phyloP scores from a whole-genome alignment of 2,329 filamentous ascomycete genomes.

The Epicoccum nigrum region DNA sequence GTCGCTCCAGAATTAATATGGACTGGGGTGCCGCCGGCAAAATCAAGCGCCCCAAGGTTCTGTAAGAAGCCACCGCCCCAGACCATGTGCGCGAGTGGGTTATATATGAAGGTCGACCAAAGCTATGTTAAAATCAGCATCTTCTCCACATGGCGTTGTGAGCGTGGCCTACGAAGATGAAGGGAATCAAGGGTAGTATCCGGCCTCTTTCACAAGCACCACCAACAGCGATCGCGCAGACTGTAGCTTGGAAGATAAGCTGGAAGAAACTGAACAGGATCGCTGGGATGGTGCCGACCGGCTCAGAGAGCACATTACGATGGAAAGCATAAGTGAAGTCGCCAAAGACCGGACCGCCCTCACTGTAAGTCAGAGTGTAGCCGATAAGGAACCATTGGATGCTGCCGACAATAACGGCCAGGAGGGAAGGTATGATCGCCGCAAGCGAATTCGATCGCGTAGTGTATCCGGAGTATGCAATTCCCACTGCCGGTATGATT shows the following conservation, averaged over 20 bases:
- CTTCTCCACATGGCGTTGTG: no score
- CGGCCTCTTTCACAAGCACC: slow-evolving; percentile 57
- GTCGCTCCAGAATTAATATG: slow-evolving; percentile 51
- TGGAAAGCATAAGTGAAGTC: slow-evolving; percentile 56
- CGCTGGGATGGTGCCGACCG: slow-evolving; percentile 58
- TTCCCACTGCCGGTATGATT: slow-evolving; percentile 51
- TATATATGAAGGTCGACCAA: slow-evolving; percentile 58
- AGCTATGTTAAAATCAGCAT: slow-evolving; percentile 39
- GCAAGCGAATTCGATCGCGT: slow-evolving; percentile 56
- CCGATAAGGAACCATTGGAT: slow-evolving; percentile 60
- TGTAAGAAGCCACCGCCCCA: slow-evolving; percentile 56
- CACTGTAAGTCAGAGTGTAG: slow-evolving; percentile 57
- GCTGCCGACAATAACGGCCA: slow-evolving; percentile 56
- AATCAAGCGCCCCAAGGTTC: slow-evolving; percentile 54
- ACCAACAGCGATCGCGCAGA: slow-evolving; percentile 59
- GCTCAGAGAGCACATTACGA: slow-evolving; percentile 53
- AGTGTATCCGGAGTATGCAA: slow-evolving; percentile 58
- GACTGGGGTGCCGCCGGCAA: slow-evolving; percentile 52
- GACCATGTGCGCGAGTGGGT: slow-evolving; percentile 57
- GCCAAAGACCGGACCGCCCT: slow-evolving; percentile 54
- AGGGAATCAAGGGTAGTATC: slow-evolving; percentile 55
- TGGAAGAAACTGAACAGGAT: slow-evolving; percentile 61
- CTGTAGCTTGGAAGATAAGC: slow-evolving; percentile 57
- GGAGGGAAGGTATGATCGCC: slow-evolving; percentile 56
- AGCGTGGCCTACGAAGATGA: slow-evolving; percentile 50